phyloP scores from a whole-genome alignment of 2,329 filamentous ascomycete species.

The Zalaria obscura region DNA sequence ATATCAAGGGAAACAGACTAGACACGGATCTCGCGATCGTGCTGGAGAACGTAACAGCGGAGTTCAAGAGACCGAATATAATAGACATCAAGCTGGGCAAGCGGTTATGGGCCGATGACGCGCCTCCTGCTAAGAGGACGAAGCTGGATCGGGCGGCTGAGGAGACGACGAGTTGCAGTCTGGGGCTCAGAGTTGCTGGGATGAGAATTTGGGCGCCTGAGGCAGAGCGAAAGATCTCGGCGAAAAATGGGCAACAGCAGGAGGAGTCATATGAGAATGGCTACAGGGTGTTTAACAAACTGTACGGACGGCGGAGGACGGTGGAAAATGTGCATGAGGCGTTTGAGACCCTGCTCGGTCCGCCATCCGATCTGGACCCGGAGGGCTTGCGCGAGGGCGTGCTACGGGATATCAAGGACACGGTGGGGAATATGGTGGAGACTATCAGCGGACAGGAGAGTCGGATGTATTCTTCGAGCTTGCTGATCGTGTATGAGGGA shows the following conservation, averaged over 20 bases:
- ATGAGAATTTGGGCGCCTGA: conserved; percentile 43
- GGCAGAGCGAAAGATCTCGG: background rate
- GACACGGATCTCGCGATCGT: conserved; percentile 69
- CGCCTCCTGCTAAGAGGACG: conserved; percentile 41
- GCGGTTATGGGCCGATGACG: conserved; percentile 68
- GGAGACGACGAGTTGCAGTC: conserved; percentile 42
- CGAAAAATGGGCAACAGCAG: conserved; percentile 5
- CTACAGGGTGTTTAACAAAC: conserved; percentile 49
- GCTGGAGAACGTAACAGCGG: conserved; percentile 67
- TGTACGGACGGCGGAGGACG: conserved; percentile 47
- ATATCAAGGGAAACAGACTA: conserved; percentile 46
- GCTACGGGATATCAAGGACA: conserved; percentile 20
- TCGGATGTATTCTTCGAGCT: conserved; percentile 52
- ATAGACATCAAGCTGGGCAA: conserved; percentile 85
- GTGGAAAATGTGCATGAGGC: conserved; percentile 41
- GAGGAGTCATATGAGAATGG: conserved; percentile 14
- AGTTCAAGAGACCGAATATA: conserved; percentile 76
- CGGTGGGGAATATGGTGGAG: conserved; percentile 38
- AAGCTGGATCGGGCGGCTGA: conserved; percentile 45
- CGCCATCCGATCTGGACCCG: conserved; percentile 19
- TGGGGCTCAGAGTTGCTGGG: conserved; percentile 51
- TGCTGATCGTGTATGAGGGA: conserved; percentile 54
- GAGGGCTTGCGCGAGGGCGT: conserved; percentile 30
- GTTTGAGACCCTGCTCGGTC: conserved; percentile 43
- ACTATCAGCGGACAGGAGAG: conserved; percentile 48